phyloP scores from a whole-genome alignment of 257 asterid species.

The Salvia splendens region DNA sequence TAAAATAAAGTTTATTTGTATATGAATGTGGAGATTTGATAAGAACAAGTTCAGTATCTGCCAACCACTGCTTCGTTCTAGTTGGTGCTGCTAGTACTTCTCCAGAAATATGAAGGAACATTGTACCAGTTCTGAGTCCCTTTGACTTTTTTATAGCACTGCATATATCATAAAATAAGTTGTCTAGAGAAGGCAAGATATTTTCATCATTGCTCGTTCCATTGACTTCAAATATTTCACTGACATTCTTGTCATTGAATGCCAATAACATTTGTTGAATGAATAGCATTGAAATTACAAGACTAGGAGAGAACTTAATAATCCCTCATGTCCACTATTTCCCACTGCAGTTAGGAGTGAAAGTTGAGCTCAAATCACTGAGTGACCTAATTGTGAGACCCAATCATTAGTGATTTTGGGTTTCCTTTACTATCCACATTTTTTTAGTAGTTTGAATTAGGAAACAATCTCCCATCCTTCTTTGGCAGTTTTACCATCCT shows the following conservation, averaged over 20 bases:
- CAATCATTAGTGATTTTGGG: conserved; percentile 7
- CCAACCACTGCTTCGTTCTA: not conserved
- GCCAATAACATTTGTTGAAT: not conserved
- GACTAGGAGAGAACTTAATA: too few relatives aligned
- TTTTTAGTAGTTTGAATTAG: not conserved
- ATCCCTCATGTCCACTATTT: not conserved
- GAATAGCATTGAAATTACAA: too few relatives aligned
- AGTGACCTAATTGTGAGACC: conserved; percentile 1
- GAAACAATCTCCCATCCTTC: not conserved
- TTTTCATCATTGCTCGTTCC: not conserved
- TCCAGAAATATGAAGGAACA: conserved; percentile 1
- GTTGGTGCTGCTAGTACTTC: conserved; percentile 7
- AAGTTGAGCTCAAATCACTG: not conserved
- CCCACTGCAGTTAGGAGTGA: not conserved
- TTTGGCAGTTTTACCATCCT: not conserved
- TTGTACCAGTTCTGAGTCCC: conserved; percentile 17
- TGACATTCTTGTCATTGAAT: not conserved
- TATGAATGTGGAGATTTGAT: not conserved
- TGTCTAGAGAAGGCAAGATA: conserved; percentile 11
- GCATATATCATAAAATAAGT: not conserved
- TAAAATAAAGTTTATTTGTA: not conserved
- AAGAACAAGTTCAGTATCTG: not conserved
- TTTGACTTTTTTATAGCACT: conserved; percentile 7
- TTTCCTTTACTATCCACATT: not conserved
- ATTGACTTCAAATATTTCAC: not conserved